Conservation (phyloP, 228 moss, liverwort and hornwort genomes). For the Sphagnum fallax region DNA sequence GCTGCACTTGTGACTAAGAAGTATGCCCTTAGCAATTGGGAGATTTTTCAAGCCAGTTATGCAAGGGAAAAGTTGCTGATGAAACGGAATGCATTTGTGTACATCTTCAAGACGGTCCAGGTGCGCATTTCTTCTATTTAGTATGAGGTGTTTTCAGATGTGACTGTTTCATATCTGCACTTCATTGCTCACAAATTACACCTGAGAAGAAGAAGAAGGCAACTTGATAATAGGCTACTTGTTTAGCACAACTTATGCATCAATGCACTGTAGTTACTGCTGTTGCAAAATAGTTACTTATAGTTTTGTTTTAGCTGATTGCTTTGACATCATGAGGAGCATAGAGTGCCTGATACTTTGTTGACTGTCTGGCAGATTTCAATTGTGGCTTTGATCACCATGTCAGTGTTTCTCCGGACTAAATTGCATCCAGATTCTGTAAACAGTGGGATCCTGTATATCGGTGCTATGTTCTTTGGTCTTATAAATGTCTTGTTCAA, state of each 20-base stretch:
- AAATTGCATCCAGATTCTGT: constrained; percentile 36
- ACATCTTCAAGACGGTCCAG: constrained; percentile 80
- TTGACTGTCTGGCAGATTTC: constrained; percentile 38
- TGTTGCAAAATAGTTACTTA: too few relatives aligned
- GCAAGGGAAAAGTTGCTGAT: constrained; percentile 69
- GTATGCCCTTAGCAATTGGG: constrained; percentile 58
- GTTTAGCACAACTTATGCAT: too few relatives aligned
- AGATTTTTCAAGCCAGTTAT: constrained; percentile 78
- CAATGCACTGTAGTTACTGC: too few relatives aligned
- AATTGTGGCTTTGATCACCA: constrained; percentile 73
- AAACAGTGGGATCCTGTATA: constrained; percentile 54
- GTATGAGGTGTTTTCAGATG: background rate
- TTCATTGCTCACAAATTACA: background rate
- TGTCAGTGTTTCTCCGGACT: constrained; percentile 89
- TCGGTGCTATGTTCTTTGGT: constrained; percentile 81
- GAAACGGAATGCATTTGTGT: constrained; percentile 77
- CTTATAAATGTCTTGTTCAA: constrained; percentile 90
- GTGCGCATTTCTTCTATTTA: constrained; percentile 7
- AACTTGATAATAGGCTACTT: too few relatives aligned
- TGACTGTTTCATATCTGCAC: too few relatives aligned
- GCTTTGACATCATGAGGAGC: too few relatives aligned
- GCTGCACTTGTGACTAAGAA: constrained; percentile 79
- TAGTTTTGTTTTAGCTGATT: too few relatives aligned
- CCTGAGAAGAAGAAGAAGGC: background rate
- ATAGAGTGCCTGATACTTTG: background rate